phyloP scores from a whole-genome alignment of 192 early-diverging fungal genomes.

The Kickxella alabastrina region DNA sequence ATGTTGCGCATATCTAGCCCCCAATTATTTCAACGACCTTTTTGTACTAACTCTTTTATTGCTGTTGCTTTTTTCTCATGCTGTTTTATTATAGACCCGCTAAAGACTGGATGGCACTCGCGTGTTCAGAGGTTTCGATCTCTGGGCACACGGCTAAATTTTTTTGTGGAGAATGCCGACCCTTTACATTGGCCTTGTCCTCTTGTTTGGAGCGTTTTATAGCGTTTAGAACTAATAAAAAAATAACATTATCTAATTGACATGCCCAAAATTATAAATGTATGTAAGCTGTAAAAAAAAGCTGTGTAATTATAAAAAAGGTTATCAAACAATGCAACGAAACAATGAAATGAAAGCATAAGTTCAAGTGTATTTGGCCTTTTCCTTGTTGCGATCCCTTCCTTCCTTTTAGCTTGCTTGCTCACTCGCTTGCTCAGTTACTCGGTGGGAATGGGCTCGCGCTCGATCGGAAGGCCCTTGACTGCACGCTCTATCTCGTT shows the following conservation, averaged over 20 bases:
- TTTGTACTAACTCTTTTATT: background rate
- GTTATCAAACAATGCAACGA: no score
- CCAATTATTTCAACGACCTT: background rate
- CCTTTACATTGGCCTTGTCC: background rate
- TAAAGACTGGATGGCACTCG: conserved; percentile 6
- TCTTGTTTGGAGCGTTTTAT: conserved; percentile 9
- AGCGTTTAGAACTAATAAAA: conserved; percentile 7
- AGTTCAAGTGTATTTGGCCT: no score
- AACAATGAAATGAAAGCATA: no score
- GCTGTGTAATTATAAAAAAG: background rate
- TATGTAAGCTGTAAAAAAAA: background rate
- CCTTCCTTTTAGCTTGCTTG: conserved; percentile 2
- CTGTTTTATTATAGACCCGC: conserved; percentile 11
- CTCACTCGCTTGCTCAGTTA: no score
- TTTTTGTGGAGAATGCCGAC: background rate
- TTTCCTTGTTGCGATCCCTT: no score
- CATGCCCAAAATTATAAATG: background rate
- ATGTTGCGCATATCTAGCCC: no score
- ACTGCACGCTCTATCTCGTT: conserved; percentile 74
- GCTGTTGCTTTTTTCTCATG: background rate
- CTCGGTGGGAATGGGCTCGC: conserved; percentile 13
- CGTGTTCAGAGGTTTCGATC: background rate
- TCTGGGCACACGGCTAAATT: background rate
- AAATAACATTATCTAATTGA: background rate
- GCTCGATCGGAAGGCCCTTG: conserved; percentile 52